These are phyloP conservation scores for Neofusicoccum sp. DNA, from an alignment of 2,329 filamentous ascomycete species.

Conservation along the genomic window DNA sequence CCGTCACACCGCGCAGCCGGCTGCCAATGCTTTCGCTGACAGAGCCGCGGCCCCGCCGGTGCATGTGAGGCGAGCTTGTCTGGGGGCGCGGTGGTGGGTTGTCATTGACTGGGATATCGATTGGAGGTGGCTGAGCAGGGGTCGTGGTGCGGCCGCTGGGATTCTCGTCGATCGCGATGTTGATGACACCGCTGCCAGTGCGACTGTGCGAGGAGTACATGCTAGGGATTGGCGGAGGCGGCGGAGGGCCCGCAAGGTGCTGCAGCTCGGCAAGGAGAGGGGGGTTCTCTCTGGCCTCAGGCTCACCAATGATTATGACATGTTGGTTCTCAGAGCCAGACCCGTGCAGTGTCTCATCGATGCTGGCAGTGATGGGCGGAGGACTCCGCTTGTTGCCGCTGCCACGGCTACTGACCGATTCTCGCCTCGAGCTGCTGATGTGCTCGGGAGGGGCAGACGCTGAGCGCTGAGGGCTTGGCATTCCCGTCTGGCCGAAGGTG, in stretches of 20 bases:
- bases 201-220: conserved; percentile 23
- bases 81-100: conserved; percentile 25
- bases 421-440: conserved; percentile 32
- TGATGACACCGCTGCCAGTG: conserved; percentile 40
- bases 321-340: conserved; percentile 33
- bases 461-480: conserved; percentile 38
- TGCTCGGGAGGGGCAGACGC: conserved; percentile 51
- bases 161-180: conserved; percentile 47
- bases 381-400: conserved; percentile 38
- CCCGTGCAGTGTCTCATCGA: conserved; percentile 53
- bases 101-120: conserved; percentile 1
- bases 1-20: conserved; percentile 48
- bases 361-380: conserved; percentile 49
- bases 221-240: conserved; percentile 47
- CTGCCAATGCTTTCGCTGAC: conserved; percentile 59
- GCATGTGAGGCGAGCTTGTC: conserved; percentile 40
- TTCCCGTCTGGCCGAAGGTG: conserved; percentile 43
- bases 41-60: conserved; percentile 55
- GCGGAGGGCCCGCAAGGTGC: conserved; percentile 56
- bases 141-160: conserved; percentile 23
- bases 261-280: conserved; percentile 61
- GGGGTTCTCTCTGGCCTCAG: conserved; percentile 34
- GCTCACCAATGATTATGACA: conserved; percentile 43
- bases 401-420: conserved; percentile 35
- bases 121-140: conserved; percentile 8